Conservation (phyloP, 768 basidiomycete genomes). For the Panaeolus cyanescens region DNA sequence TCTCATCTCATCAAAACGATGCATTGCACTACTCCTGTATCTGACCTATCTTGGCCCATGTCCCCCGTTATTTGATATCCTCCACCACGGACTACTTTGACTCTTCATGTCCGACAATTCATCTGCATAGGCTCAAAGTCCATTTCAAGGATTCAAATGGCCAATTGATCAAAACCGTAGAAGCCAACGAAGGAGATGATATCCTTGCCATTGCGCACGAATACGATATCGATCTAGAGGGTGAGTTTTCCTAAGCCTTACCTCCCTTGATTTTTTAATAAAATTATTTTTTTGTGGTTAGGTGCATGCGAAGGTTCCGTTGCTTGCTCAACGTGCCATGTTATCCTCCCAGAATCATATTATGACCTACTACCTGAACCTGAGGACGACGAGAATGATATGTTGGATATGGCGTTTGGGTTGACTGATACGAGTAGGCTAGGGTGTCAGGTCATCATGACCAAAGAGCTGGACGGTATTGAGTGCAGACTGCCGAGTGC, state of each 20-base stretch:
- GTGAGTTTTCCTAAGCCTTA: constrained; percentile 45
- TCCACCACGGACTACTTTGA: neutral
- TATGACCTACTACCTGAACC: constrained; percentile 92
- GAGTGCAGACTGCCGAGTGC: constrained; percentile 85
- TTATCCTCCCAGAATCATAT: constrained; percentile 78
- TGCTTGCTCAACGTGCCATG: constrained; percentile 97
- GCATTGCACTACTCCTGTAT: no score
- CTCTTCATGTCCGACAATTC: neutral
- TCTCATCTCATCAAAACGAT: no score
- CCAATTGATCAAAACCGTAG: constrained; percentile 78
- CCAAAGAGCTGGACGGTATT: constrained; percentile 82
- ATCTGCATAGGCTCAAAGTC: constrained; percentile 69
- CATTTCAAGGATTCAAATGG: constrained; percentile 92
- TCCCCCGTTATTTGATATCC: neutral
- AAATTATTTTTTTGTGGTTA: constrained; percentile 29
- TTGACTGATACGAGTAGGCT: constrained; percentile 90
- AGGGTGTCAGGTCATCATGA: constrained; percentile 79
- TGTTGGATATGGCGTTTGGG: constrained; percentile 98
- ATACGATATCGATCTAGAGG: constrained; percentile 92
- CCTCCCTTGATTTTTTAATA: neutral
- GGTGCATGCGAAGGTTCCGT: constrained; percentile 97
- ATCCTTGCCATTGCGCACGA: constrained; percentile 90
- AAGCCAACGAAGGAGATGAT: constrained; percentile 94
- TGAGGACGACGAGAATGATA: constrained; percentile 97
- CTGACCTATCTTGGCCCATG: no score